Conservation (phyloP, 2,329 filamentous ascomycete species). For the Fusarium buxicola region DNA sequence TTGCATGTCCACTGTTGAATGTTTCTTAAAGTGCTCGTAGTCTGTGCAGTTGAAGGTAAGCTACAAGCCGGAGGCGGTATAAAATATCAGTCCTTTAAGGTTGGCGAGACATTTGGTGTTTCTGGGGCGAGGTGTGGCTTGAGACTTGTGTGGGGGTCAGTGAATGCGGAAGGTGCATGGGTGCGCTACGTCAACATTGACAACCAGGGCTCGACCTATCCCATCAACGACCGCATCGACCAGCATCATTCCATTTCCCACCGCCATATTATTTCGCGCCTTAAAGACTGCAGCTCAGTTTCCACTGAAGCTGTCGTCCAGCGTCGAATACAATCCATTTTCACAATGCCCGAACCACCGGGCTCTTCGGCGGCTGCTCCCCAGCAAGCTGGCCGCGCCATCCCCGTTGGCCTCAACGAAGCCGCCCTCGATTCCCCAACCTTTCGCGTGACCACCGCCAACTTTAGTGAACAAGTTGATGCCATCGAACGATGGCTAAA, state of each 20-base stretch:
- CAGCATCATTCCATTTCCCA: constrained; percentile 42
- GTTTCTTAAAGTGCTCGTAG: constrained; percentile 10
- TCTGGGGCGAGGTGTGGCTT: constrained; percentile 9
- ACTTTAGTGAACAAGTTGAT: constrained; percentile 94
- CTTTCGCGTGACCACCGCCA: constrained; percentile 86
- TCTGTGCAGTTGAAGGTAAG: not conserved
- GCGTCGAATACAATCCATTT: constrained; percentile 27
- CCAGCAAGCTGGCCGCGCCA: constrained; percentile 45
- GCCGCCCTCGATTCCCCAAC: constrained; percentile 96
- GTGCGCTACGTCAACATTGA: no score
- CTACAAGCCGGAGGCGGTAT: not conserved
- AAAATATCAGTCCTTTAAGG: no score
- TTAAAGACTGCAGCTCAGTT: constrained; percentile 42
- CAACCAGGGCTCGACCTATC: constrained; percentile 8
- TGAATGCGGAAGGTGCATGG: no score
- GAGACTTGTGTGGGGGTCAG: constrained; percentile 1
- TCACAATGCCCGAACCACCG: constrained; percentile 39
- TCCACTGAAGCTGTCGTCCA: constrained; percentile 43
- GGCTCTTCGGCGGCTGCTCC: constrained; percentile 38
- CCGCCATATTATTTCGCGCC: constrained; percentile 35
- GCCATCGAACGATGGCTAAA: constrained; percentile 92
- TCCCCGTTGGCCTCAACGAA: constrained; percentile 90
- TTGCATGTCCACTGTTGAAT: constrained; percentile 29
- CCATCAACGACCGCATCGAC: constrained; percentile 34
- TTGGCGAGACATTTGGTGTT: constrained; percentile 3